Percentiles rank a stretch among this genome's conserved stretches.
These are phyloP conservation scores for Chalciporus piperatus DNA, from an alignment of 768 basidiomycete species.

Conservation along the genomic window DNA sequence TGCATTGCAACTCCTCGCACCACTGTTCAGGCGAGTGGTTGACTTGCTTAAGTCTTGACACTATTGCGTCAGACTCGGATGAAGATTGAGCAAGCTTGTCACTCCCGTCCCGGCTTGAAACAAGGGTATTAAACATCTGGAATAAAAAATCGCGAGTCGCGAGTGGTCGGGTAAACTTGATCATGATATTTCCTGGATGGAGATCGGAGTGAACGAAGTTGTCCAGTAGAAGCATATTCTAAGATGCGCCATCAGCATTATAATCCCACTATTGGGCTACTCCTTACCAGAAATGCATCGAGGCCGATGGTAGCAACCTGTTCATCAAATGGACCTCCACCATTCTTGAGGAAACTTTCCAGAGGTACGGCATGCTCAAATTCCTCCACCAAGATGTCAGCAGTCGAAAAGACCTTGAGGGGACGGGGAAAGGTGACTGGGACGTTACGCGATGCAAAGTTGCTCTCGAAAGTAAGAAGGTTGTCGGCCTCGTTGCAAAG, in stretches of 20 bases:
- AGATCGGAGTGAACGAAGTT: conserved; percentile 95
- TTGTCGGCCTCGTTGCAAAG: conserved; percentile 89
- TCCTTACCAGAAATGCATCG: conserved; percentile 87
- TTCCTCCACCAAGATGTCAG: conserved; percentile 87
- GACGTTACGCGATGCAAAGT: conserved; percentile 77
- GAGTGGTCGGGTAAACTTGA: conserved; percentile 91
- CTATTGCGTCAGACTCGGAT: conserved; percentile 56
- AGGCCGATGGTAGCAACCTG: conserved; percentile 89
- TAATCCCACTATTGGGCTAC: neutral
- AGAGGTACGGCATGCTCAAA: conserved; percentile 90
- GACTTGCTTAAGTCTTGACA: conserved; percentile 66
- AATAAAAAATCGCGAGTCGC: conserved; percentile 61
- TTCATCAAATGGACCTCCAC: conserved; percentile 89
- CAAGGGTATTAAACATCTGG: conserved; percentile 55
- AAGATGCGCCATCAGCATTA: conserved; percentile 2
- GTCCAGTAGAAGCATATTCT: conserved; percentile 98
- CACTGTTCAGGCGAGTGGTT: conserved; percentile 59
- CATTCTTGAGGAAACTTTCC: conserved; percentile 81
- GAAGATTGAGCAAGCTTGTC: conserved; percentile 26
- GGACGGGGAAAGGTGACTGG: conserved; percentile 91
- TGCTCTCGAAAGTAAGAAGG: conserved; percentile 76
- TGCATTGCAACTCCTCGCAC: conserved; percentile 60
- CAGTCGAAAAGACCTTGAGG: conserved; percentile 74
- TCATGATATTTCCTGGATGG: conserved; percentile 94
- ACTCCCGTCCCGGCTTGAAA: conserved; percentile 36